Percentiles rank a stretch among this genome's conserved stretches.
Evolutionary conservation across 345 rosid genomes (phyloP).

Genomic region (Mallotus nudiflorus): DNA sequence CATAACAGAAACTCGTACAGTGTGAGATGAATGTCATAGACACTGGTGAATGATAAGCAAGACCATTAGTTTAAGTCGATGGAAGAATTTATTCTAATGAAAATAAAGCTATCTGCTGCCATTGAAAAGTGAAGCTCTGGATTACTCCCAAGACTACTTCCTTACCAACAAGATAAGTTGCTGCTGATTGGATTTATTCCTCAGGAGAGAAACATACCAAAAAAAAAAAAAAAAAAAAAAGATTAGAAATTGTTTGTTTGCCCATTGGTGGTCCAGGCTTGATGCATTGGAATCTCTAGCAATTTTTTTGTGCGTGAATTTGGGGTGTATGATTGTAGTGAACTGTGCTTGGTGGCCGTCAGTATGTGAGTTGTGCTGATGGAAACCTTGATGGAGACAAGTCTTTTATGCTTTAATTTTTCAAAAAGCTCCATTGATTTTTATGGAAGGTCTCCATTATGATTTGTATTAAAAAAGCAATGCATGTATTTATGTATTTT

Average conservation of each 20-base stretch:
- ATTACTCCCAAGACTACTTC: constrained; percentile 26
- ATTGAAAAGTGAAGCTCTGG: constrained; percentile 23
- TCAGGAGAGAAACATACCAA: neutral
- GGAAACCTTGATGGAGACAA: constrained; percentile 53
- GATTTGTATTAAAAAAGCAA: constrained; percentile 7
- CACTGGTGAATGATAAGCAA: constrained; percentile 17
- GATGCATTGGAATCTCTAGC: constrained; percentile 47
- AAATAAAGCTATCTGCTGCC: constrained; percentile 20
- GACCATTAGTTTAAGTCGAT: constrained; percentile 21
- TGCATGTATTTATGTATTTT: neutral
- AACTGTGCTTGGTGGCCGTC: constrained; percentile 60
- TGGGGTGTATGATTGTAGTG: constrained; percentile 45
- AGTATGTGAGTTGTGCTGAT: constrained; percentile 52
- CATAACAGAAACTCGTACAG: constrained; percentile 8
- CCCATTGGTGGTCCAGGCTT: constrained; percentile 40
- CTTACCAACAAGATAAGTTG: constrained; percentile 41
- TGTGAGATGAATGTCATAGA: neutral
- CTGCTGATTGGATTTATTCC: constrained; percentile 45
- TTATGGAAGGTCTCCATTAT: constrained; percentile 32
- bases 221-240: constrained; percentile 10
- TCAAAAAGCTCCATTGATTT: constrained; percentile 36
- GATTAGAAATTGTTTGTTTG: constrained; percentile 24
- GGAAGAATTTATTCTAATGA: constrained; percentile 26
- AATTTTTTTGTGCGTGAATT: constrained; percentile 32
- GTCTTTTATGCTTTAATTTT: constrained; percentile 37